Evolutionary conservation across 2,329 filamentous ascomycete species (phyloP).

Genomic region (Myriosclerotinia scirpicola): DNA sequence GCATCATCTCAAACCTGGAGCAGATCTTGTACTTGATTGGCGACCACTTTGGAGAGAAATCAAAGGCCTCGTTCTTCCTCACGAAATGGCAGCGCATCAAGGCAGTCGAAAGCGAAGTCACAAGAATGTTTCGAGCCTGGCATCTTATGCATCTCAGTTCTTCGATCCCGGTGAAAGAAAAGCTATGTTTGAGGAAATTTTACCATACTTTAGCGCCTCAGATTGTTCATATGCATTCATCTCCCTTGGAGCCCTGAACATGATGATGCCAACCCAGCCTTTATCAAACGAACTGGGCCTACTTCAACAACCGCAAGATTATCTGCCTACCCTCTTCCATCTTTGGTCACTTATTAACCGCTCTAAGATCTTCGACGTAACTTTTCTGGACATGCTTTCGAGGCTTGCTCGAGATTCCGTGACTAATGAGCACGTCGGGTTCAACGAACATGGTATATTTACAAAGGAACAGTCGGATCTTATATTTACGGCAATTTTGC

Average conservation of each 20-base stretch:
- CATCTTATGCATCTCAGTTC: conserved; percentile 85
- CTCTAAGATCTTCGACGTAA: conserved; percentile 82
- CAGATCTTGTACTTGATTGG: conserved; percentile 93
- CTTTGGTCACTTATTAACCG: conserved; percentile 91
- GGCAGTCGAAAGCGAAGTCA: conserved; percentile 54
- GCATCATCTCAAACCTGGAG: conserved; percentile 87
- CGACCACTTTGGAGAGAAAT: conserved; percentile 88
- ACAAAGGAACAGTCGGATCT: conserved; percentile 87
- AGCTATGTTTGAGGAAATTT: conserved; percentile 75
- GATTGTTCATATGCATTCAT: conserved; percentile 91
- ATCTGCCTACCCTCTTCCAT: conserved; percentile 93
- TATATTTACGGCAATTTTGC: conserved; percentile 87
- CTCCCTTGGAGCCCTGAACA: conserved; percentile 82
- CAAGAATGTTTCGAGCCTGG: conserved; percentile 78
- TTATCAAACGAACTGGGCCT: conserved; percentile 69
- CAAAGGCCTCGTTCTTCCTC: conserved; percentile 84
- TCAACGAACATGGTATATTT: conserved; percentile 86
- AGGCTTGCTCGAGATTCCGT: conserved; percentile 83
- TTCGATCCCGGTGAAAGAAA: conserved; percentile 87
- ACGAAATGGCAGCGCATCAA: conserved; percentile 71
- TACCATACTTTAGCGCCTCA: conserved; percentile 89
- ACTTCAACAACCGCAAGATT: conserved; percentile 76
- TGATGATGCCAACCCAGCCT: conserved; percentile 82
- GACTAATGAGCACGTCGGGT: conserved; percentile 70
- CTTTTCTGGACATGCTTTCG: conserved; percentile 87